Conservation (phyloP, 75 land plant species). For the Sequoia sempervirens region DNA sequence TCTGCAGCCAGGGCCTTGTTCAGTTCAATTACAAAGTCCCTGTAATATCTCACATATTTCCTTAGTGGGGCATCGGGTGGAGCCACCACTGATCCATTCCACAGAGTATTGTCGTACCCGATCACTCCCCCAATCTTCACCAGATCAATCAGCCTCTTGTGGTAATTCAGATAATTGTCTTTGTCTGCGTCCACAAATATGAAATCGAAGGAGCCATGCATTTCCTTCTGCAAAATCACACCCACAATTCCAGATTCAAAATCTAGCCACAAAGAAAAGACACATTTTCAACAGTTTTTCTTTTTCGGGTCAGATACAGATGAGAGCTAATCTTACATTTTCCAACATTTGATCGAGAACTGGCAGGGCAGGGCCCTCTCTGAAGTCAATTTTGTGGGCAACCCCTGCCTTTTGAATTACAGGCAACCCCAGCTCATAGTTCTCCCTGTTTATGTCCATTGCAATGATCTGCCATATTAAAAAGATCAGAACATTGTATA, state of each 20-base stretch:
- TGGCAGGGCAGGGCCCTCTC: constrained; percentile 65
- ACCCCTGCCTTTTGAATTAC: constrained; percentile 65
- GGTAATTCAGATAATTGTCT: constrained; percentile 76
- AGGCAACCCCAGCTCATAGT: constrained; percentile 65
- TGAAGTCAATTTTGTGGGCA: constrained; percentile 69
- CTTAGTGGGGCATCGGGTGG: constrained; percentile 46
- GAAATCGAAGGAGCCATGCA: constrained; percentile 55
- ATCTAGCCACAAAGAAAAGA: not conserved
- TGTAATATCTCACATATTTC: constrained; percentile 64
- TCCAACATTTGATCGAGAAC: constrained; percentile 34
- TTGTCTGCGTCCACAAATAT: constrained; percentile 74
- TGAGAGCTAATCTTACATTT: constrained; percentile 17
- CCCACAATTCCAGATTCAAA: constrained; percentile 16
- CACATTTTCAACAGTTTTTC: not conserved
- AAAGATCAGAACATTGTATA: not conserved
- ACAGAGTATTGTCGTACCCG: constrained; percentile 77
- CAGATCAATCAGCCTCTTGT: constrained; percentile 54
- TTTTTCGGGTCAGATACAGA: not conserved
- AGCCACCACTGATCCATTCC: constrained; percentile 71
- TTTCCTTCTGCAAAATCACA: constrained; percentile 22
- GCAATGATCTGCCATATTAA: constrained; percentile 47
- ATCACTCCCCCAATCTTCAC: constrained; percentile 82
- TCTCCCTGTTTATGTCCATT: constrained; percentile 62
- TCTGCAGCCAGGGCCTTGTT: constrained; percentile 68
- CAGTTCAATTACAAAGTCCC: constrained; percentile 57